phyloP scores from a whole-genome alignment of 768 basidiomycete species.

The Boletus fagicola region DNA sequence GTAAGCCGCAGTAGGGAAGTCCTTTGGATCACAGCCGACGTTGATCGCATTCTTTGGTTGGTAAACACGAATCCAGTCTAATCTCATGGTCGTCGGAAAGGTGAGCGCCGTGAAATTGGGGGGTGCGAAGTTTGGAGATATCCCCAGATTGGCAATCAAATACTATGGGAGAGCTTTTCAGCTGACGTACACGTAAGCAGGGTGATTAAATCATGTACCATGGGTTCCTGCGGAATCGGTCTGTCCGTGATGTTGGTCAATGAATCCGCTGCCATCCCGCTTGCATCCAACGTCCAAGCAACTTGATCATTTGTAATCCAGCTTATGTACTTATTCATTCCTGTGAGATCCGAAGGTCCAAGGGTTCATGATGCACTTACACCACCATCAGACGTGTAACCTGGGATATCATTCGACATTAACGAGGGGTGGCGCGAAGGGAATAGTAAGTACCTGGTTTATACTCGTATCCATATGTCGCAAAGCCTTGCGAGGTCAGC shows the following conservation, averaged over 20 bases:
- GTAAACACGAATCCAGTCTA: slow-evolving; percentile 92
- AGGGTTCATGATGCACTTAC: slow-evolving; percentile 36
- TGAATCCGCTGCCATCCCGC: slow-evolving; percentile 58
- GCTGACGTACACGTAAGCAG: background rate
- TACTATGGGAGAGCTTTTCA: slow-evolving; percentile 47
- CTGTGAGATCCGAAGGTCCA: slow-evolving; percentile 4
- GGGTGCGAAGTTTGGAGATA: slow-evolving; percentile 75
- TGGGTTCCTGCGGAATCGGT: slow-evolving; percentile 79
- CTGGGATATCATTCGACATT: slow-evolving; percentile 10
- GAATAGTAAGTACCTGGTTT: slow-evolving; percentile 48
- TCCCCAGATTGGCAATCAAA: slow-evolving; percentile 80
- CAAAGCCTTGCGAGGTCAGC: slow-evolving; percentile 48
- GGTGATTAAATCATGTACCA: slow-evolving; percentile 52
- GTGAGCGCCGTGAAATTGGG: slow-evolving; percentile 69
- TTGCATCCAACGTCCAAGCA: slow-evolving; percentile 68
- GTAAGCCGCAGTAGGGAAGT: slow-evolving; percentile 79
- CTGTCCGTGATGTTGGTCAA: slow-evolving; percentile 61
- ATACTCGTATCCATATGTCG: slow-evolving; percentile 82
- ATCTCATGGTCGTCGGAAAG: slow-evolving; percentile 72
- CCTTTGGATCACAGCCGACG: slow-evolving; percentile 79
- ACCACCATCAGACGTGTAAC: slow-evolving; percentile 39
- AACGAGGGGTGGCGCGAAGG: background rate
- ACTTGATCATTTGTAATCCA: slow-evolving; percentile 67
- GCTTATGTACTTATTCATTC: slow-evolving; percentile 58
- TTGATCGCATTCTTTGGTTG: slow-evolving; percentile 69